Evolutionary conservation across 306 rosid species (phyloP).

Genomic region (Prosopis cineraria): DNA sequence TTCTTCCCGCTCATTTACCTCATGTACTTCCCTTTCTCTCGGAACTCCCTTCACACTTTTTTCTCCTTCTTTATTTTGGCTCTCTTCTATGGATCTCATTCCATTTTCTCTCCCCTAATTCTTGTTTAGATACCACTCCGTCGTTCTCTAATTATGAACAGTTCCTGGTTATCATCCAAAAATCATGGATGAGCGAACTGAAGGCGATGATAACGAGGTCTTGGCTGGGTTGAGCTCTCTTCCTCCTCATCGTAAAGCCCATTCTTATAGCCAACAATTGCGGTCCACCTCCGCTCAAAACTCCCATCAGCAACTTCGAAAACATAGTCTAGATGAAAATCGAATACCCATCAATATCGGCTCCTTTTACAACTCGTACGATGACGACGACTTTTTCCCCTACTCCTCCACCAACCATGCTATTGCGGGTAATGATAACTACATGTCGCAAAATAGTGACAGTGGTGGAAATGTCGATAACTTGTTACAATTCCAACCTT

Average conservation of each 20-base stretch:
- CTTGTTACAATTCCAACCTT: conserved; percentile 38
- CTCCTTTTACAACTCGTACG: conserved; percentile 47
- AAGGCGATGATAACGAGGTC: conserved; percentile 73
- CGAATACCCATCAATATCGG: conserved; percentile 41
- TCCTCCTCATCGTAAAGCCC: conserved; percentile 76
- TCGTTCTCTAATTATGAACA: conserved; percentile 1
- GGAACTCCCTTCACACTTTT: conserved; percentile 39
- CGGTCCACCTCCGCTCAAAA: conserved; percentile 54
- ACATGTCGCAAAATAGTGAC: conserved; percentile 1
- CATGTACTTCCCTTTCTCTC: conserved; percentile 40
- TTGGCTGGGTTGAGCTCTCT: conserved; percentile 52
- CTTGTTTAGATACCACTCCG: neutral
- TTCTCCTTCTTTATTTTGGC: conserved; percentile 28
- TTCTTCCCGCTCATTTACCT: conserved; percentile 36
- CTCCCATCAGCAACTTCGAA: conserved; percentile 55
- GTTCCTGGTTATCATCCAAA: neutral
- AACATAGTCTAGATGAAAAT: conserved; percentile 88
- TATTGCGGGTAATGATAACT: conserved; percentile 30
- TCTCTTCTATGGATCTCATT: conserved; percentile 5
- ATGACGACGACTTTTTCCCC: conserved; percentile 69
- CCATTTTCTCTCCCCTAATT: conserved; percentile 20
- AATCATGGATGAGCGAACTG: conserved; percentile 59
- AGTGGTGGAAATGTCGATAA: neutral
- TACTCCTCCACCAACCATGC: conserved; percentile 39
- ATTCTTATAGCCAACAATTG: conserved; percentile 86